Base-by-base conservation (phyloP, 306 rosid genomes). In the Vigna unguiculata region DNA sequence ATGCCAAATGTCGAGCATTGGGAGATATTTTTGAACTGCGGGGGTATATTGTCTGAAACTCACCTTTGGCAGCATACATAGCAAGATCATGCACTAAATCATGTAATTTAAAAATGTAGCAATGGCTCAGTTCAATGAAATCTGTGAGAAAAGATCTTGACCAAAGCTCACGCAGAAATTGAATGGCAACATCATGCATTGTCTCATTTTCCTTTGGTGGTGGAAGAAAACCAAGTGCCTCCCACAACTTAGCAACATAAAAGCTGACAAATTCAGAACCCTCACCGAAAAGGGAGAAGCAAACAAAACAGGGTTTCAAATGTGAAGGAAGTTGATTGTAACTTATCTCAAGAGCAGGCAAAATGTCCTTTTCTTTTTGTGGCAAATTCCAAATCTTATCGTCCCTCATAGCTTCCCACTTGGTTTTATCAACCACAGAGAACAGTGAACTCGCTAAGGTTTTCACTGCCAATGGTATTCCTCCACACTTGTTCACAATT, bases 201-300 rank as follows among this genome's bases (percentile, higher is more conserved):
- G 57, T 24, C 48, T 68, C n/a, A 68, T 57, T 10, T 45, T 24
- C 6, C 17, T 46, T 24, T 0, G 73, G 57, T 2, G 41, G 34
- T 46, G 73, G 57, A 68, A 68, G 58, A 24, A 46, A 48, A 46
- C 57, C 73, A 68, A 46, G 24, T 7, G 57, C 62, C 34, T 12
- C 34, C 62, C 34, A 55, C 62, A 22, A 22, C 8, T 0, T 2
- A 55, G 0, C 5, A 22, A 22, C 34, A 22, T 21, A 0, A 22
- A 22, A 22, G 5, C 62, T 55, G 1, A 0, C 0, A 55, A 55
- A 0, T 0, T 28, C 9, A 32, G 4, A 0, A 10, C 28, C 73
- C 73, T 68, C 32, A 4, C 0, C 1, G 9, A 2, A 14, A 60
- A 60, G 22, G 3, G 66, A 60, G 21, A 60, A 34, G 38, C 38